A percentile compares a stretch with the other conserved stretches of the same genome.
phyloP scores from a whole-genome alignment of 208 protist genomes.

The Crithidia bombi region DNA sequence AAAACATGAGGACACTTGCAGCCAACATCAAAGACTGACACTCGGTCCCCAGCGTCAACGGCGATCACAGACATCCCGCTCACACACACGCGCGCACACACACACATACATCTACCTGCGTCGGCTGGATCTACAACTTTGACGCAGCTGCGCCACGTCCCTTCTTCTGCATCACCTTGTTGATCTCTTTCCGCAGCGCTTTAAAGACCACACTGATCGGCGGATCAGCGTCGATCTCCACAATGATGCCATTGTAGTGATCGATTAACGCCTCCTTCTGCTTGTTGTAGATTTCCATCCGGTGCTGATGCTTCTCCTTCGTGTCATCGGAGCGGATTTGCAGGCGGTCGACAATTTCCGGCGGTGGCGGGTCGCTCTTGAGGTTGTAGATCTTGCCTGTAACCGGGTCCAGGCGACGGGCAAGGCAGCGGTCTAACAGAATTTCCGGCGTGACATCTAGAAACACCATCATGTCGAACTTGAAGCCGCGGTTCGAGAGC shows the following conservation, averaged over 20 bases:
- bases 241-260: conserved; percentile 56
- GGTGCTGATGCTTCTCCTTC: conserved; percentile 66
- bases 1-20: no score
- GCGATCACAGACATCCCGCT: no score
- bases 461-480: conserved; percentile 77
- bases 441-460: conserved; percentile 57
- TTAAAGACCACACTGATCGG: conserved; percentile 55
- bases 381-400: conserved; percentile 83
- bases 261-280: conserved; percentile 65
- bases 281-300: conserved; percentile 75
- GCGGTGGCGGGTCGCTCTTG: conserved; percentile 70
- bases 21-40: no score
- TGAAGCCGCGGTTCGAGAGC: conserved; percentile 54
- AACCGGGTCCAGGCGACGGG: conserved; percentile 71
- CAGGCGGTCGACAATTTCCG: conserved; percentile 67
- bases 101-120: neutral
- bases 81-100: no score
- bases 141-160: neutral
- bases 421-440: conserved; percentile 65
- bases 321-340: conserved; percentile 86
- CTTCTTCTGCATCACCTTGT: conserved; percentile 32
- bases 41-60: no score
- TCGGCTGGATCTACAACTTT: conserved; percentile 22
- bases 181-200: conserved; percentile 33
- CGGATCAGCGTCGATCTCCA: conserved; percentile 64